Base-by-base conservation (phyloP, 768 basidiomycete genomes). In the Macrocybe gigantea region DNA sequence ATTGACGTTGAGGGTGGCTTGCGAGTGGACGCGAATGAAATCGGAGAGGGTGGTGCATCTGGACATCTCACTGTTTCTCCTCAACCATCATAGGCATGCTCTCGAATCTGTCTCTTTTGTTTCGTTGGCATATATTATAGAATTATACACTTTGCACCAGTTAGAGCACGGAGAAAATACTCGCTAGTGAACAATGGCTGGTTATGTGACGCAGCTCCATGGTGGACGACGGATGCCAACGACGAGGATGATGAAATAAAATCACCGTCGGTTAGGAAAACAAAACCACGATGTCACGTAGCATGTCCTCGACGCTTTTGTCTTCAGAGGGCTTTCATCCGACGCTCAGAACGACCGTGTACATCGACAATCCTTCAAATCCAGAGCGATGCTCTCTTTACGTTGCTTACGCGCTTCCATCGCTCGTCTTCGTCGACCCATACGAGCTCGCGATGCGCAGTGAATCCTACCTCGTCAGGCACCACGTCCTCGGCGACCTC, bases 371-470 rank as follows among this genome's bases (percentile, higher is more conserved):
- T 49, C 55, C 11, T 38, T 15, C 30, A 37, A 39, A 15, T 43
- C 35, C 40, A 35, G 14, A 9, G 32, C 47, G 53, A 12, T 78
- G 77, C 55, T 58, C 68, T 12, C 53, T 70, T 1, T 60, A 75
- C 46, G 61, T 77, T 1, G 60, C 67, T 50, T 71, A 66, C 53
- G 45, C 55, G 2, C 62, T 77, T 4, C 75, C 74, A 6, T 65
- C 70, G 0, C 57, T 71, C 7, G 49, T 75, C 12, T 77, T 77
- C 54, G 65, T 75, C 35, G 75, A 79, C 53, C 69, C 71, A 0
- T 73, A 75, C 56, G 77, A 77, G 48, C 69, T 79, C 10, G 60
- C 58, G 5, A 65, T 73, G 45, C 53, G 71, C 32, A 56, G 59
- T 15, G 48, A 56, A 0, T 61, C 61, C 5, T 79, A 74, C 50